phyloP scores from a whole-genome alignment of 768 basidiomycete genomes.

The Trametes cinnabarina region DNA sequence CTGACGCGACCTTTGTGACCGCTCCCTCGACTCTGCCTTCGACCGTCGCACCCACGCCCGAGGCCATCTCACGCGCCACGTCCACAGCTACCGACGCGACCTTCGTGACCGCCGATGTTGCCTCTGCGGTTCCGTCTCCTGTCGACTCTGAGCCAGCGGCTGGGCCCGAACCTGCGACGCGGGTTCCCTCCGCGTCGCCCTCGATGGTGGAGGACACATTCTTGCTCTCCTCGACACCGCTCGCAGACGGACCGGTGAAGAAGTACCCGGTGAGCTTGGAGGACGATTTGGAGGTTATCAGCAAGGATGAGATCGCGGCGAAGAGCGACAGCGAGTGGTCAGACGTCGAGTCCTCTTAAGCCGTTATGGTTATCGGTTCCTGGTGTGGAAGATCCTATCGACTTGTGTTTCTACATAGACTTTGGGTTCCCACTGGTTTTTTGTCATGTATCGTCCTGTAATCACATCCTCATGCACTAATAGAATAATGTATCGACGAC shows the following conservation, averaged over 20 bases:
- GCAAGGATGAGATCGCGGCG: conserved; percentile 12
- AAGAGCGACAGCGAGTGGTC: conserved; percentile 19
- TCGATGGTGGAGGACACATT: conserved; percentile 3
- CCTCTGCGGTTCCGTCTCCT: neutral
- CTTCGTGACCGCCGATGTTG: neutral
- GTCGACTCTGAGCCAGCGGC: neutral
- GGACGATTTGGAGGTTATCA: conserved; percentile 15
- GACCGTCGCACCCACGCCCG: neutral
- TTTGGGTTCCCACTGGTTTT: neutral
- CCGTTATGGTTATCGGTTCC: neutral
- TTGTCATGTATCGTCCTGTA: neutral
- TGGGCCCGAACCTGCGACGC: neutral
- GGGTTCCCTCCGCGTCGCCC: neutral
- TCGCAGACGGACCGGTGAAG: conserved; percentile 5
- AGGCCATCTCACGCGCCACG: conserved; percentile 3
- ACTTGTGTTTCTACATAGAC: neutral
- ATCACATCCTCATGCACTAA: no score
- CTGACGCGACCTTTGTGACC: neutral
- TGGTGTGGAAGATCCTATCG: neutral
- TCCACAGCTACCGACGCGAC: conserved; percentile 7
- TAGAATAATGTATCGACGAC: no score
- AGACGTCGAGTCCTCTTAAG: conserved; percentile 6
- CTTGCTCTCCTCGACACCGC: conserved; percentile 14
- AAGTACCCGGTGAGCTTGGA: neutral
- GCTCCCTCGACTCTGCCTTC: neutral